A percentile compares a stretch with the other conserved stretches of the same genome.
Conservation (phyloP, 23 red algal species). For the Pyropia haitanensis region DNA sequence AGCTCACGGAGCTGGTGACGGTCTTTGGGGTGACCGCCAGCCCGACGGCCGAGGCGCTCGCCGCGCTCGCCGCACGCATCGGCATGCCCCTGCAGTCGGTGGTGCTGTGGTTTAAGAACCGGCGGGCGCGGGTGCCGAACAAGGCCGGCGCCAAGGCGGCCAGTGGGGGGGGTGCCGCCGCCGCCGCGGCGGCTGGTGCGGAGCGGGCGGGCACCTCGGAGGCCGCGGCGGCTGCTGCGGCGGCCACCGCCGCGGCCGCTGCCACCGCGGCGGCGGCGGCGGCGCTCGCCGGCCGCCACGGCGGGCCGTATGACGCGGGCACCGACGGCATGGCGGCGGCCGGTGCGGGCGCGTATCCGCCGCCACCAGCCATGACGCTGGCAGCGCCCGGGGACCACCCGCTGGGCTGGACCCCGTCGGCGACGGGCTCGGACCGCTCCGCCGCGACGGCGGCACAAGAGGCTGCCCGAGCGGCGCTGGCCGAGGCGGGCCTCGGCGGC, state of each 20-base stretch:
- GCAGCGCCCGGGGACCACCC: too few relatives aligned
- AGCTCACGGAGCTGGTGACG: constrained; percentile 37
- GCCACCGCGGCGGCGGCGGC: not conserved
- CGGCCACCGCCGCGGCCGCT: not conserved
- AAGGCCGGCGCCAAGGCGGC: constrained; percentile 35
- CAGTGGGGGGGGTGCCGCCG: not conserved
- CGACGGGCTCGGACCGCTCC: too few relatives aligned
- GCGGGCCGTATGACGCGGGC: too few relatives aligned
- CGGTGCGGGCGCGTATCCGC: too few relatives aligned
- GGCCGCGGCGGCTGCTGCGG: not conserved
- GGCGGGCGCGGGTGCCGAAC: constrained; percentile 52
- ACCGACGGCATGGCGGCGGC: too few relatives aligned
- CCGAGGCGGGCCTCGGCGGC: too few relatives aligned
- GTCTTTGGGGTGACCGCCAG: constrained; percentile 37
- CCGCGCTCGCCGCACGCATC: constrained; percentile 30
- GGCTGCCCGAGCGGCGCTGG: too few relatives aligned
- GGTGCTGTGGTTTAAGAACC: constrained; percentile 72
- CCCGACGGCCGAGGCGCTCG: constrained; percentile 35
- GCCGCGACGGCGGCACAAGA: too few relatives aligned
- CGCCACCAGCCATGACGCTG: too few relatives aligned
- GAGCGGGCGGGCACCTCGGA: constrained; percentile 12
- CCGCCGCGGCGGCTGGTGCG: not conserved
- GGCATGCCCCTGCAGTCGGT: constrained; percentile 50
- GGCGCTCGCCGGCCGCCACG: not conserved
- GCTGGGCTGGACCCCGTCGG: too few relatives aligned